Evolutionary conservation across 2,329 filamentous ascomycete genomes (phyloP).

Genomic region (Aspergillus candidus): DNA sequence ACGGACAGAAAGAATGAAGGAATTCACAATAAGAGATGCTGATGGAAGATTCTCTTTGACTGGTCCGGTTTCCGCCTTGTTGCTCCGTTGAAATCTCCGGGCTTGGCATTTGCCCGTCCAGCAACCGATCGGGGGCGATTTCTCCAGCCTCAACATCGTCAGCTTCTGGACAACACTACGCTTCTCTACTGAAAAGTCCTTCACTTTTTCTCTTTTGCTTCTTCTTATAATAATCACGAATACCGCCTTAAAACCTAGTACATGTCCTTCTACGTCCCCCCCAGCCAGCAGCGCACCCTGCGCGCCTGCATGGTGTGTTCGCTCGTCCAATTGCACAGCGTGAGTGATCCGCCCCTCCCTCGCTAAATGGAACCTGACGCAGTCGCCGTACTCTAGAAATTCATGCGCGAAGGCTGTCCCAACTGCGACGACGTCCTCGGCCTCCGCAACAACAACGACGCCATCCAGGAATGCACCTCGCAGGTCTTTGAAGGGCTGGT

Average conservation of each 20-base stretch:
- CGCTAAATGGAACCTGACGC: no score
- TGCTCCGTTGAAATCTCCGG: conserved; percentile 11
- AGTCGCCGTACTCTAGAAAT: conserved; percentile 53
- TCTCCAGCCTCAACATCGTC: conserved; percentile 2
- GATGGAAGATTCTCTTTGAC: conserved; percentile 14
- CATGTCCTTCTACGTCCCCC: conserved; percentile 61
- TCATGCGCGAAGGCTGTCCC: conserved; percentile 80
- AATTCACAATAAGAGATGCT: neutral
- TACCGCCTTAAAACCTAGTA: neutral
- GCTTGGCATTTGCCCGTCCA: conserved; percentile 24
- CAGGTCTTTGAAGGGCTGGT: conserved; percentile 94
- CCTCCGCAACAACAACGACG: conserved; percentile 70
- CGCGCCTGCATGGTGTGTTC: conserved; percentile 99
- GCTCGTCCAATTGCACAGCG: conserved; percentile 75
- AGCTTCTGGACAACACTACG: conserved; percentile 1
- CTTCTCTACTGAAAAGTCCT: neutral
- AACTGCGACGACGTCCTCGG: conserved; percentile 94
- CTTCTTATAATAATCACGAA: neutral
- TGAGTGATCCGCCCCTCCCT: conserved; percentile 37
- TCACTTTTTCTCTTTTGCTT: neutral
- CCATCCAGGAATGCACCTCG: conserved; percentile 87
- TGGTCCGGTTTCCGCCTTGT: neutral
- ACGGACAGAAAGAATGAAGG: neutral
- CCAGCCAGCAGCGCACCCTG: conserved; percentile 73
- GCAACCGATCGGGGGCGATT: conserved; percentile 18